phyloP scores from a whole-genome alignment of 2,329 filamentous ascomycete genomes.

The Trichocomaceae sp. region DNA sequence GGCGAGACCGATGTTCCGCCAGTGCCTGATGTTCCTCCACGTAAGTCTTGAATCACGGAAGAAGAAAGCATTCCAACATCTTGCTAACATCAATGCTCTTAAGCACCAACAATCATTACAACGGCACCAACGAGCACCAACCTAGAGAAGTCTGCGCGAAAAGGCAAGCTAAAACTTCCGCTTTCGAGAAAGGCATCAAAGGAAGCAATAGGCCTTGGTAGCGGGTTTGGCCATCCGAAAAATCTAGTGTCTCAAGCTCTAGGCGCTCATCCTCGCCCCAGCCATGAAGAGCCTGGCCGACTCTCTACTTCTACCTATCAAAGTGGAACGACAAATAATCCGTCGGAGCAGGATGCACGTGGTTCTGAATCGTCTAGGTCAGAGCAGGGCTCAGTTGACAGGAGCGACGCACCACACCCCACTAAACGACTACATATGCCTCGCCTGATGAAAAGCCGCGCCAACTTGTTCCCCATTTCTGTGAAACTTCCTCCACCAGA shows the following conservation, averaged over 20 bases:
- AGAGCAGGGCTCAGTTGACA: conserved; percentile 71
- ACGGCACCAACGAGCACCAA: conserved; percentile 74
- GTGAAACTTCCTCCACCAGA: conserved; percentile 57
- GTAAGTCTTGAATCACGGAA: conserved; percentile 22
- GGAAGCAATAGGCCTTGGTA: conserved; percentile 22
- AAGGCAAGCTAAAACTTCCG: conserved; percentile 35
- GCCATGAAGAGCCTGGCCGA: conserved; percentile 56
- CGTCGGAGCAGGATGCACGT: conserved; percentile 57
- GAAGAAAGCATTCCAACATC: not conserved
- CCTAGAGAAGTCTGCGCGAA: conserved; percentile 40
- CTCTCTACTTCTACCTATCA: conserved; percentile 43
- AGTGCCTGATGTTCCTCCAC: conserved; percentile 33
- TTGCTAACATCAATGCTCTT: not conserved
- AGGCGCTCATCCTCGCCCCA: conserved; percentile 41
- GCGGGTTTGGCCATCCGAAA: conserved; percentile 1
- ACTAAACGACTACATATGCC: conserved; percentile 71
- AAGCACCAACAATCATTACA: conserved; percentile 70
- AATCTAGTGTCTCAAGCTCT: conserved; percentile 4
- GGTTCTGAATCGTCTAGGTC: conserved; percentile 85
- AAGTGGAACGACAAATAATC: conserved; percentile 48
- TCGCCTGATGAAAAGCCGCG: conserved; percentile 67
- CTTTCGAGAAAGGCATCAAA: conserved; percentile 28
- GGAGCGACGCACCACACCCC: conserved; percentile 56
- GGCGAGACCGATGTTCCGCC: conserved; percentile 49
- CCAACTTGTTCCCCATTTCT: conserved; percentile 80